These are phyloP conservation scores for Claviceps pazoutovae DNA, from an alignment of 2,329 filamentous ascomycete genomes.

Conservation along the genomic window DNA sequence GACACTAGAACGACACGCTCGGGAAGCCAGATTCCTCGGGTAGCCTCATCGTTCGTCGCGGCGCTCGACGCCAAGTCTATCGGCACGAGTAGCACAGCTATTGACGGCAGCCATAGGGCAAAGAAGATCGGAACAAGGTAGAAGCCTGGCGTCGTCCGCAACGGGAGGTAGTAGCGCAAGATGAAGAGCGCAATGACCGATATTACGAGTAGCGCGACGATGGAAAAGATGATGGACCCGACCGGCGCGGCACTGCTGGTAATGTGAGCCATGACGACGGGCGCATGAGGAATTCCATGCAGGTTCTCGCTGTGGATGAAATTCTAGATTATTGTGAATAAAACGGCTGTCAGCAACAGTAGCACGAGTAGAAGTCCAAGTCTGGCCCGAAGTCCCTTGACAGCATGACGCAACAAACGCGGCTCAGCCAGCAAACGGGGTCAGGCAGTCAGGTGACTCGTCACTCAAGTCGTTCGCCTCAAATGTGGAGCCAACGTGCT, in stretches of 20 bases:
- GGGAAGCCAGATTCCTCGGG: constrained; percentile 77
- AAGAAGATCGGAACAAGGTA: constrained; percentile 88
- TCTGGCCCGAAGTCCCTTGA: background rate
- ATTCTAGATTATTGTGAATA: background rate
- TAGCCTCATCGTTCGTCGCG: constrained; percentile 53
- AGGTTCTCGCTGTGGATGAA: background rate
- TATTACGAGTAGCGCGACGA: constrained; percentile 58
- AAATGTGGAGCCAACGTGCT: constrained; percentile 5
- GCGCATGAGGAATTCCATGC: constrained; percentile 16
- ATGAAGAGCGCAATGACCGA: constrained; percentile 68
- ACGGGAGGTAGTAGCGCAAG: constrained; percentile 75
- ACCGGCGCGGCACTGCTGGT: constrained; percentile 46
- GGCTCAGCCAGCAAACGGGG: background rate
- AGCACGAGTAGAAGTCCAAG: no score
- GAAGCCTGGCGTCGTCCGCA: constrained; percentile 82
- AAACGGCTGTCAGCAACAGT: no score
- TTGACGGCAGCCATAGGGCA: constrained; percentile 82
- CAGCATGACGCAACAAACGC: constrained; percentile 7
- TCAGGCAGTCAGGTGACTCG: background rate
- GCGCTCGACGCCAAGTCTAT: constrained; percentile 89
- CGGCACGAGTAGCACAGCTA: constrained; percentile 81
- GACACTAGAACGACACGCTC: constrained; percentile 65
- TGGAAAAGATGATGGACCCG: constrained; percentile 66
- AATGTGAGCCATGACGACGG: constrained; percentile 35
- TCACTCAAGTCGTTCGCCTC: constrained; percentile 2